Base-by-base conservation (phyloP, 2,329 filamentous ascomycete species). In the Aureobasidium sp. region DNA sequence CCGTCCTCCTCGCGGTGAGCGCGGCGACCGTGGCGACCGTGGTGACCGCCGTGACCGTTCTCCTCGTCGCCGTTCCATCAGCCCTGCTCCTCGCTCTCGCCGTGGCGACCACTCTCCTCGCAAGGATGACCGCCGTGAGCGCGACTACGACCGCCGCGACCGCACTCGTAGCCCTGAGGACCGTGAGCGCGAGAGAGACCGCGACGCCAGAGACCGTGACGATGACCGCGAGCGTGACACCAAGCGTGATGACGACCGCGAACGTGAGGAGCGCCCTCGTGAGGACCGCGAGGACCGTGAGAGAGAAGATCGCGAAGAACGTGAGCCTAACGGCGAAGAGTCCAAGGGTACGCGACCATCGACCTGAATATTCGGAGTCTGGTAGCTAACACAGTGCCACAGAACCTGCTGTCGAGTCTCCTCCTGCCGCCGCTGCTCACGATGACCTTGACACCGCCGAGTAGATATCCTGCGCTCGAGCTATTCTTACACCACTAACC, bases 381-480 rank as follows among this genome's bases (percentile, higher is more conserved):
- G 5, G 70, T 68, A 67, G 27, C 65, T 72, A 65, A 73, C 34
- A 71, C 66, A 68, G 66, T 61, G 66, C 51, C 20, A 26, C 53
- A 59, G 61, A 69, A 77, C 78, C 76, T 69, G 74, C 84, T 73
- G 79, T 88, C 70, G 91, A 95, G 68, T 90, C 89, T 70, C 88
- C 90, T 70, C 88, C 90, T 66, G 57, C 57, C 15, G 39, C 46
- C 12, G 87, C 90, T 66, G 87, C 86, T 69, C 91, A 96, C 72
- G 94, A 99, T 75, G 94, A 99, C 73, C 84, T 97, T 73, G 94
- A 99, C 76, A 92, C 94, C 72, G 93, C 92, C 71, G 94, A 97
- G 79, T 86, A 81, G 75, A 72, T 24, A 44, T 47, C 50, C 52
- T 44, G 50, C 37, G 20, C 24, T 53, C 46, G 43, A 34, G 20